A percentile compares a stretch with the other conserved stretches of the same genome.
These are phyloP conservation scores for Lignosus rhinocerotis DNA, from an alignment of 1,284 basidiomycete genomes.

Conservation along the genomic window DNA sequence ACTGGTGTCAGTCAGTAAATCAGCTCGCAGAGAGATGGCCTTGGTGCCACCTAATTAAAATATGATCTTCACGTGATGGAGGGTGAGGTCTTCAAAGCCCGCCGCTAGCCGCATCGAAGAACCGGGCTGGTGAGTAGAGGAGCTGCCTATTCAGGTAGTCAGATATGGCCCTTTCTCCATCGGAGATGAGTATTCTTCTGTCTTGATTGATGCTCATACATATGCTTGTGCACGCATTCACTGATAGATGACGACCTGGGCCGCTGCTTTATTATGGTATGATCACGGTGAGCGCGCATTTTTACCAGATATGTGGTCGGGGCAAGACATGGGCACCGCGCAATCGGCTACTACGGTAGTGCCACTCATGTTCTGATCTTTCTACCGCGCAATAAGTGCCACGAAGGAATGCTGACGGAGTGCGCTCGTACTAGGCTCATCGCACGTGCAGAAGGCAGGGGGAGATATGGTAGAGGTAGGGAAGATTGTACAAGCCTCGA, in stretches of 20 bases:
- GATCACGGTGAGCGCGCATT: background rate
- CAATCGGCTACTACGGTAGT: background rate
- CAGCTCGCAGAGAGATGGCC: too few species aligned
- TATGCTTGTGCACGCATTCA: background rate
- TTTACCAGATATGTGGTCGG: background rate
- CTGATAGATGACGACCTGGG: background rate
- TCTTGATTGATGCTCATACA: slow-evolving; percentile 3
- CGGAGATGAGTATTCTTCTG: background rate
- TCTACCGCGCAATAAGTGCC: background rate
- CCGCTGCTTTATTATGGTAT: slow-evolving; percentile 14
- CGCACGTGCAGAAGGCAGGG: background rate
- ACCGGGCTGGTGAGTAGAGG: slow-evolving; percentile 15
- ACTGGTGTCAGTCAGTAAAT: too few species aligned
- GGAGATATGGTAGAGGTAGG: background rate
- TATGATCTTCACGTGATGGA: too few species aligned
- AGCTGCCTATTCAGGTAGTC: slow-evolving; percentile 9
- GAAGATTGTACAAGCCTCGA: background rate
- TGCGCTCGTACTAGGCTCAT: background rate
- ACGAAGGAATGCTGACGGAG: background rate
- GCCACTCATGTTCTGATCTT: slow-evolving; percentile 12
- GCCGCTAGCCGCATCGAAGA: slow-evolving; percentile 8
- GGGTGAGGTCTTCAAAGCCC: background rate
- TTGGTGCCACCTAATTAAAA: too few species aligned
- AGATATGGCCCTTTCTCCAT: slow-evolving; percentile 12
- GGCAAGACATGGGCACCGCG: background rate